Conservation (phyloP, 331 rosid species). For the Acacia concinna region DNA sequence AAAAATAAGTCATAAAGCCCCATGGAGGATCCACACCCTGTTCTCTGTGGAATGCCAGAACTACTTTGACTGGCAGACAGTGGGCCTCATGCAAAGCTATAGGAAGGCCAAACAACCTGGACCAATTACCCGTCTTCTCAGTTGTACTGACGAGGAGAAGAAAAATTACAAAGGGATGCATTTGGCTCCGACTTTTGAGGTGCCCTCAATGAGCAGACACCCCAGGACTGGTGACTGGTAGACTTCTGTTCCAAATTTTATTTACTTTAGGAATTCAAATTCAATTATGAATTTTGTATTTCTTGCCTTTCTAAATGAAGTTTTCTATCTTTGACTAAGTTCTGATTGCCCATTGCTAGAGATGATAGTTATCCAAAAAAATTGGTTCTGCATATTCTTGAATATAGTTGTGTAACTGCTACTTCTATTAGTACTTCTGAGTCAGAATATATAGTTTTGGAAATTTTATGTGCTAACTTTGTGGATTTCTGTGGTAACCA, state of each 20-base stretch:
- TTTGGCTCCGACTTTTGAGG: constrained; percentile 96
- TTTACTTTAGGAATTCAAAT: constrained; percentile 10
- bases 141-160: constrained; percentile 94
- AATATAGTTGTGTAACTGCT: constrained; percentile 1
- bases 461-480: constrained; percentile 4
- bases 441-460: constrained; percentile 10
- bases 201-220: constrained; percentile 95
- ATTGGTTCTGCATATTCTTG: not conserved
- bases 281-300: constrained; percentile 28
- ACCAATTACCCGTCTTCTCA: constrained; percentile 88
- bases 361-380: not conserved
- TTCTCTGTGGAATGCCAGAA: constrained; percentile 98
- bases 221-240: constrained; percentile 99
- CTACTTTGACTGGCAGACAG: constrained; percentile 99
- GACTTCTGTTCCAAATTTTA: not conserved
- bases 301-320: constrained; percentile 13
- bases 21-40: constrained; percentile 78
- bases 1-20: constrained; percentile 48
- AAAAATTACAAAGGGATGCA: constrained; percentile 81
- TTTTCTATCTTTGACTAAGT: constrained; percentile 25
- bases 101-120: constrained; percentile 86
- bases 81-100: constrained; percentile 85
- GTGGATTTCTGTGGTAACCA: not conserved
- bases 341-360: constrained; percentile 3
- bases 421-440: constrained; percentile 1